Evolutionary conservation across 2,329 filamentous ascomycete genomes (phyloP).

Genomic region (Penicillium sp.): DNA sequence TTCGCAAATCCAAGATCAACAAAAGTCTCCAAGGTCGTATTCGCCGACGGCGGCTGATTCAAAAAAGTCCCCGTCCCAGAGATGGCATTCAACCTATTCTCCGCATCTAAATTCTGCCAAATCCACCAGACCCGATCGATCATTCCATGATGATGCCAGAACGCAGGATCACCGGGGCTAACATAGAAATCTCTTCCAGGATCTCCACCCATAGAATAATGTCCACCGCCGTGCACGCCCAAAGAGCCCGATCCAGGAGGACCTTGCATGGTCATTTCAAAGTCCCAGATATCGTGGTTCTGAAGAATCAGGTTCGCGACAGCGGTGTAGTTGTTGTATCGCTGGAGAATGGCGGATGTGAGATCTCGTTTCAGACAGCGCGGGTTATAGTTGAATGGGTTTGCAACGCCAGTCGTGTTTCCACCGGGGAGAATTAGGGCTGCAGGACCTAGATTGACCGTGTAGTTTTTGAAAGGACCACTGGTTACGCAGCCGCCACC

Average conservation of each 20-base stretch:
- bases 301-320: slow-evolving; percentile 22
- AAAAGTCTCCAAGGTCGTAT: slow-evolving; percentile 46
- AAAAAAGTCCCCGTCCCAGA: slow-evolving; percentile 47
- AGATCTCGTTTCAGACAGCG: slow-evolving; percentile 31
- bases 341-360: slow-evolving; percentile 18
- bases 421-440: slow-evolving; percentile 13
- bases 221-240: slow-evolving; percentile 48
- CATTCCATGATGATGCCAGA: slow-evolving; percentile 50
- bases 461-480: slow-evolving; percentile 38
- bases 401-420: slow-evolving; percentile 1
- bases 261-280: slow-evolving; percentile 41
- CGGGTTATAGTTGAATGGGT: slow-evolving; percentile 29
- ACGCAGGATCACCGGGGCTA: slow-evolving; percentile 48
- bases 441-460: slow-evolving; percentile 28
- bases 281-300: slow-evolving; percentile 29
- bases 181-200: slow-evolving; percentile 47
- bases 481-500: slow-evolving; percentile 38
- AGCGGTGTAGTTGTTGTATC: slow-evolving; percentile 22
- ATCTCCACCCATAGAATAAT: slow-evolving; percentile 49
- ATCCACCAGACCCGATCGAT: slow-evolving; percentile 52
- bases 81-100: slow-evolving; percentile 37
- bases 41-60: slow-evolving; percentile 43
- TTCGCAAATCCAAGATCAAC: slow-evolving; percentile 42
- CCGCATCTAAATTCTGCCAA: slow-evolving; percentile 49
- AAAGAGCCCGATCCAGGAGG: slow-evolving; percentile 30